phyloP scores from a whole-genome alignment of 257 asterid genomes.

The Solanum pimpinellifolium region DNA sequence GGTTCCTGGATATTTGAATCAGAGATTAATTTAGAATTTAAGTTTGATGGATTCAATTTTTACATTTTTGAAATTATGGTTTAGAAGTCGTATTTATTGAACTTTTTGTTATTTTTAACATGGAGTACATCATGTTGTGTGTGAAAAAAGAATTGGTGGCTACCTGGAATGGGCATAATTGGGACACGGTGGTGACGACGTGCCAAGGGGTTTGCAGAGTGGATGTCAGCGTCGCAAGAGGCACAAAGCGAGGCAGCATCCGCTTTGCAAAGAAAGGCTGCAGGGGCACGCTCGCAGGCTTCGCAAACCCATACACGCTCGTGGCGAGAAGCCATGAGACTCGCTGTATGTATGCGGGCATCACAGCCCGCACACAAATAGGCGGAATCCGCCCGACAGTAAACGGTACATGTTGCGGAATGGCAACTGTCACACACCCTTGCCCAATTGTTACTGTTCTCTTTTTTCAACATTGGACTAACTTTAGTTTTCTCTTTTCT shows the following conservation, averaged over 20 bases:
- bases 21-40: neutral
- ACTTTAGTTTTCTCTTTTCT: neutral
- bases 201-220: constrained; percentile 76
- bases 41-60: neutral
- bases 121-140: neutral
- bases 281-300: constrained; percentile 57
- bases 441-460: constrained; percentile 22
- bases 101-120: neutral
- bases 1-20: neutral
- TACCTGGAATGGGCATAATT: constrained; percentile 19
- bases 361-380: constrained; percentile 52
- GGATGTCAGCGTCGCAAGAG: constrained; percentile 63
- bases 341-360: constrained; percentile 34
- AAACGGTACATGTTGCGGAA: constrained; percentile 34
- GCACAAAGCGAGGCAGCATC: constrained; percentile 75
- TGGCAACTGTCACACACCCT: constrained; percentile 48
- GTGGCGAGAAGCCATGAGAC: constrained; percentile 20
- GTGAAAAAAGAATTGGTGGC: neutral
- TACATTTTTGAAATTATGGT: neutral
- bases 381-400: constrained; percentile 49
- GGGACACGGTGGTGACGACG: constrained; percentile 89
- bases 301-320: constrained; percentile 52
- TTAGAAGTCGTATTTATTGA: neutral
- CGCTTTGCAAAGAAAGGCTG: constrained; percentile 64
- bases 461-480: constrained; percentile 22